Conservation (phyloP, 208 protist genomes). For the Trypanosoma mega region DNA sequence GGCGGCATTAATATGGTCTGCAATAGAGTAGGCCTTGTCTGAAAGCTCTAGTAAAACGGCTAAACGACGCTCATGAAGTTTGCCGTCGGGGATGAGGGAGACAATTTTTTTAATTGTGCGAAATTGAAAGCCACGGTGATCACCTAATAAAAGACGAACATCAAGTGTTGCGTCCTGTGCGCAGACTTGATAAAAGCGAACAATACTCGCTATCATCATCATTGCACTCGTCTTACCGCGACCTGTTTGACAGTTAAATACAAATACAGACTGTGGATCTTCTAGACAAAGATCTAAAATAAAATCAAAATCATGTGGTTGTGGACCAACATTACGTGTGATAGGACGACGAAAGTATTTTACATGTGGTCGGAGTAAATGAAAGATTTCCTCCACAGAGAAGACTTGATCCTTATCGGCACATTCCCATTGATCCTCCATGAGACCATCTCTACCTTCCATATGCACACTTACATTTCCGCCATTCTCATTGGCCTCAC, state of each 20-base stretch:
- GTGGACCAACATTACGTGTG: conserved; percentile 75
- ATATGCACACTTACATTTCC: conserved; percentile 84
- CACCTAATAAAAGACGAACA: conserved; percentile 61
- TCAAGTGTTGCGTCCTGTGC: conserved; percentile 69
- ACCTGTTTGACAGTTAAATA: conserved; percentile 89
- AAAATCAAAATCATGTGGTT: conserved; percentile 86
- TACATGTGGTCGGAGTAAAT: conserved; percentile 40
- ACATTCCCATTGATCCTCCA: conserved; percentile 89
- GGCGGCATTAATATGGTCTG: conserved; percentile 81
- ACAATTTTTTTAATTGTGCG: conserved; percentile 87
- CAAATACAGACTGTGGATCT: conserved; percentile 69
- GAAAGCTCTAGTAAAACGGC: conserved; percentile 76
- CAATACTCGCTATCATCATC: conserved; percentile 87
- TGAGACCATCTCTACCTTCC: conserved; percentile 52
- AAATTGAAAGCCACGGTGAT: conserved; percentile 47
- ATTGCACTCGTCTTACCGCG: conserved; percentile 79
- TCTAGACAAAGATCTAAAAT: conserved; percentile 74
- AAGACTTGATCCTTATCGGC: conserved; percentile 55
- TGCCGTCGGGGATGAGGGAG: conserved; percentile 85
- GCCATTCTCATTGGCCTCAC: conserved; percentile 77
- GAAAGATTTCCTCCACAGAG: conserved; percentile 69
- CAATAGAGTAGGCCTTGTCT: conserved; percentile 86
- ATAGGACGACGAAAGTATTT: conserved; percentile 80
- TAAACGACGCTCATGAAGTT: conserved; percentile 82
- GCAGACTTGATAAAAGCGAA: conserved; percentile 87